Conservation (phyloP, 169 alveolate genomes). For the Cryptosporidium muris region DNA sequence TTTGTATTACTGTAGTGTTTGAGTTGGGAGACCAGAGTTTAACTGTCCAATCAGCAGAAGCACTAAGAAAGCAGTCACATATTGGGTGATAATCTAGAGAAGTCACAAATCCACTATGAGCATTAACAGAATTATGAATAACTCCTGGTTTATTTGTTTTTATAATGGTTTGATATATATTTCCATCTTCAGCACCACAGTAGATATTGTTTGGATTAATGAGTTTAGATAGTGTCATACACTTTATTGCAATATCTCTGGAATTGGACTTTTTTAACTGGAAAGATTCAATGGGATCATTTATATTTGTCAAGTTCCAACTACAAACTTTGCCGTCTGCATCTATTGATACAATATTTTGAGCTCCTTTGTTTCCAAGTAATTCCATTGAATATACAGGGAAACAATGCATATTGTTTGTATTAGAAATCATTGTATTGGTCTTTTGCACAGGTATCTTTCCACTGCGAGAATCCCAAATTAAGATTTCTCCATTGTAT, state of each 20-base stretch:
- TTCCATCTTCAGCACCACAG: conserved; percentile 69
- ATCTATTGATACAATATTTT: conserved; percentile 53
- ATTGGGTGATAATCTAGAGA: conserved; percentile 66
- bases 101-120: conserved; percentile 53
- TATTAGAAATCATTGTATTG: conserved; percentile 19
- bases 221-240: conserved; percentile 58
- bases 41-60: conserved; percentile 67
- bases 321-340: conserved; percentile 63
- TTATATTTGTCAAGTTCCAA: conserved; percentile 61
- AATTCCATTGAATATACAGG: conserved; percentile 68
- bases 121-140: conserved; percentile 44
- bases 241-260: conserved; percentile 41
- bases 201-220: conserved; percentile 55
- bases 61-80: conserved; percentile 58
- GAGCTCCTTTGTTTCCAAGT: conserved; percentile 65
- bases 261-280: conserved; percentile 61
- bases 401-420: conserved; percentile 27
- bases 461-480: conserved; percentile 66
- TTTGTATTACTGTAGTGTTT: background rate
- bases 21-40: conserved; percentile 62
- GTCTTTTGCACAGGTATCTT: conserved; percentile 57
- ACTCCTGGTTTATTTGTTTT: conserved; percentile 65
- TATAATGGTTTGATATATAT: conserved; percentile 49
- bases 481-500: conserved; percentile 55
- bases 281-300: conserved; percentile 57